Conservation (phyloP, 306 rosid genomes). For the Fagus crenata region DNA sequence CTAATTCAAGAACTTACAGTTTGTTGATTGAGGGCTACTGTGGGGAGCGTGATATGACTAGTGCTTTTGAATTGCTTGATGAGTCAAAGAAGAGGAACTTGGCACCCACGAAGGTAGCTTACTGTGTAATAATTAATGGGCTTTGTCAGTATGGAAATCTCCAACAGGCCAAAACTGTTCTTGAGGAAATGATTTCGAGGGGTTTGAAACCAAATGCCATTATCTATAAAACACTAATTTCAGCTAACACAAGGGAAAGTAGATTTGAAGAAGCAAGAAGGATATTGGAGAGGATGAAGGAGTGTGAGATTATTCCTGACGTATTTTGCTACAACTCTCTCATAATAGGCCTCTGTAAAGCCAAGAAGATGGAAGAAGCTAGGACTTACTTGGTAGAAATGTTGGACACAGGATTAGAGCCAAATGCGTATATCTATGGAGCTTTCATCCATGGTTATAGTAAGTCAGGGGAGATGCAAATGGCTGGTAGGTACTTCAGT, state of each 20-base stretch:
- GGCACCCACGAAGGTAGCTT: conserved; percentile 16
- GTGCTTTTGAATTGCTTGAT: conserved; percentile 23
- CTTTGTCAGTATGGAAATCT: conserved; percentile 25
- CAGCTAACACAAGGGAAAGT: conserved; percentile 28
- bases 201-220: conserved; percentile 28
- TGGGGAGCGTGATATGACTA: conserved; percentile 14
- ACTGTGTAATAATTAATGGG: conserved; percentile 22
- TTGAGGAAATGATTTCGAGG: conserved; percentile 23
- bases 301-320: conserved; percentile 9
- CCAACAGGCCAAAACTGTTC: conserved; percentile 10
- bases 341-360: conserved; percentile 22
- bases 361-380: conserved; percentile 30
- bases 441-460: conserved; percentile 25
- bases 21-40: conserved; percentile 26
- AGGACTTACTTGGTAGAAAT: conserved; percentile 5
- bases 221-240: conserved; percentile 15
- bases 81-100: conserved; percentile 13
- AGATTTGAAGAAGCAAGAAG: conserved; percentile 16
- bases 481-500: conserved; percentile 24
- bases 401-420: conserved; percentile 17
- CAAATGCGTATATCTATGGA: conserved; percentile 28
- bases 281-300: conserved; percentile 22
- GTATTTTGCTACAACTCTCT: conserved; percentile 27
- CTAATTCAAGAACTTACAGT: conserved; percentile 9
- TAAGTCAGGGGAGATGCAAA: conserved; percentile 23